A percentile compares a stretch with the other conserved stretches of the same genome.
Evolutionary conservation across 164 flowering plant genomes (phyloP).

Genomic region (Tetrastigma voinierianum): DNA sequence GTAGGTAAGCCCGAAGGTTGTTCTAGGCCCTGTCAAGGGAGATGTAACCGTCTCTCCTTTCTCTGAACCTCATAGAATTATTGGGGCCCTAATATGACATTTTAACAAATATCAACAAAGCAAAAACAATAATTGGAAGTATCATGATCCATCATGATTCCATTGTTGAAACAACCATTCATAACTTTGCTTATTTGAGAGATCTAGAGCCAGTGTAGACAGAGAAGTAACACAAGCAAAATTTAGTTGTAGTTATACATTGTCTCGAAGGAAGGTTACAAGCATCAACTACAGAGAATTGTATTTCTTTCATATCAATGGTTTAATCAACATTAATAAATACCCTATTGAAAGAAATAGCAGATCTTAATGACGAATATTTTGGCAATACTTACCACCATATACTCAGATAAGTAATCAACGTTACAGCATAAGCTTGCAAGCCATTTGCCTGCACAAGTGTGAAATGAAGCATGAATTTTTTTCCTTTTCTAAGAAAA

Average conservation of each 20-base stretch:
- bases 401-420: slow-evolving; percentile 76
- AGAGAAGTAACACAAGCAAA: no score
- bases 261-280: neutral
- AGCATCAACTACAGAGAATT: no score
- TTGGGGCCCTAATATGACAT: neutral
- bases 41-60: slow-evolving; percentile 74
- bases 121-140: neutral
- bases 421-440: slow-evolving; percentile 77
- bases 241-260: neutral
- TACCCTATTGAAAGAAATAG: no score
- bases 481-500: neutral
- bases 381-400: slow-evolving; percentile 72
- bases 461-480: slow-evolving; percentile 4
- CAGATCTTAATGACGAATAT: no score
- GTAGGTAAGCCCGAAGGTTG: slow-evolving; percentile 43
- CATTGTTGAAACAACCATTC: neutral
- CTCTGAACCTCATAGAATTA: slow-evolving; percentile 21
- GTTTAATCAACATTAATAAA: no score
- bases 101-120: neutral
- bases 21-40: slow-evolving; percentile 67
- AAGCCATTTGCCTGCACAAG: slow-evolving; percentile 86
- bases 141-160: neutral
- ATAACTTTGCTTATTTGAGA: neutral
- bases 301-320: neutral
- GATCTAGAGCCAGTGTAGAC: no score